These are phyloP conservation scores for Trichoderma atrobrunneum DNA, from an alignment of 2,329 filamentous ascomycete genomes.

Conservation along the genomic window DNA sequence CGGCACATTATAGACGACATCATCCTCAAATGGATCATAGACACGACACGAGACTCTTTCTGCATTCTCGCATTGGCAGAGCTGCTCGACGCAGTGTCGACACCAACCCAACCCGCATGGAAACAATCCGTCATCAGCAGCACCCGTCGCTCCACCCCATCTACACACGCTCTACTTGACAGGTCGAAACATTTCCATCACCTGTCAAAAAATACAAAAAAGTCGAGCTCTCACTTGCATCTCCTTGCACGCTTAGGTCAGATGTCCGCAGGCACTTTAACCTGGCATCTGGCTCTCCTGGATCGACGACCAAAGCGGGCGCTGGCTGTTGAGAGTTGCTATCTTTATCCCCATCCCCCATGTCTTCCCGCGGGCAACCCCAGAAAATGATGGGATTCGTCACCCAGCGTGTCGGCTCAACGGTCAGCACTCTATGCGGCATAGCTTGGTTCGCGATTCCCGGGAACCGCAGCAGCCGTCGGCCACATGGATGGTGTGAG, in stretches of 20 bases:
- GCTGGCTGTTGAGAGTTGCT: background rate
- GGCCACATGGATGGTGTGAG: background rate
- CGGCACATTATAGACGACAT: background rate
- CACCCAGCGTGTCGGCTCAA: slow-evolving; percentile 7
- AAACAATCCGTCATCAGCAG: background rate
- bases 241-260: slow-evolving; percentile 8
- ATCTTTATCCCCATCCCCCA: slow-evolving; percentile 8
- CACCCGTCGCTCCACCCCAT: background rate
- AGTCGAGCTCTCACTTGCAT: slow-evolving; percentile 15
- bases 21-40: background rate
- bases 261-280: background rate
- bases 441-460: slow-evolving; percentile 9
- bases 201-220: background rate
- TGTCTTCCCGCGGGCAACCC: slow-evolving; percentile 11
- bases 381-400: slow-evolving; percentile 6
- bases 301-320: slow-evolving; percentile 13
- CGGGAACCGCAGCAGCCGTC: background rate
- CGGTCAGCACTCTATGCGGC: slow-evolving; percentile 18
- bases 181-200: background rate
- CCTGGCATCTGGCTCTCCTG: background rate
- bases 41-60: background rate
- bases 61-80: background rate
- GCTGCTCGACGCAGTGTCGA: background rate
- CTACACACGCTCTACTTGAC: background rate
- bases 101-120: background rate